phyloP scores from a whole-genome alignment of 495 filamentous ascomycete species.

The Tetracladium setigerum region DNA sequence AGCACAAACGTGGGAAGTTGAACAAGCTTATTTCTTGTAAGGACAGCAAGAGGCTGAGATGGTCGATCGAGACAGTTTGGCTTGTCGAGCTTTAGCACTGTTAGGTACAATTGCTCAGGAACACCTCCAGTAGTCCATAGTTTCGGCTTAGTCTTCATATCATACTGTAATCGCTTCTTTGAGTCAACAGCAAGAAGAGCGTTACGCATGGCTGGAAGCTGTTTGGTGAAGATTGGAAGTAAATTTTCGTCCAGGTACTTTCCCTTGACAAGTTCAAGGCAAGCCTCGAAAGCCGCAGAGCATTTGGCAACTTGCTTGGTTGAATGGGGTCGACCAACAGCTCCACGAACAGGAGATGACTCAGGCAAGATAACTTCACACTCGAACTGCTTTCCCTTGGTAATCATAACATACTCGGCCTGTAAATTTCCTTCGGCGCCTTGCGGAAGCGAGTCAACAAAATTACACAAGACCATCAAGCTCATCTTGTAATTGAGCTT shows the following conservation, averaged over 20 bases:
- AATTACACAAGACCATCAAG: constrained; percentile 52
- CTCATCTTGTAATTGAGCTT: constrained; percentile 73
- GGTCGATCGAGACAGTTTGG: constrained; percentile 49
- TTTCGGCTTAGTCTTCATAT: constrained; percentile 69
- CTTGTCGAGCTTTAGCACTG: constrained; percentile 52
- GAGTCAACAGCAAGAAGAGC: constrained; percentile 76
- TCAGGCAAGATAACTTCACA: constrained; percentile 81
- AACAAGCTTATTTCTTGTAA: constrained; percentile 62
- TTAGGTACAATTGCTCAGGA: constrained; percentile 54
- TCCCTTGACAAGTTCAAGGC: constrained; percentile 57
- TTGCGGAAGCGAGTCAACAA: constrained; percentile 50
- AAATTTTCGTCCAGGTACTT: constrained; percentile 67
- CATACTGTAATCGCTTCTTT: constrained; percentile 66
- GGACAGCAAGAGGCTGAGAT: constrained; percentile 59
- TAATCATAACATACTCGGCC: constrained; percentile 55
- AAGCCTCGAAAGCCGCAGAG: constrained; percentile 83
- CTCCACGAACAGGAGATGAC: constrained; percentile 59
- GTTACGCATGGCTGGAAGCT: constrained; percentile 80
- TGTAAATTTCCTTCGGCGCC: constrained; percentile 44
- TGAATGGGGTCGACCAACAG: constrained; percentile 49
- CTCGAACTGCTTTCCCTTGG: constrained; percentile 52
- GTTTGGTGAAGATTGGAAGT: constrained; percentile 63
- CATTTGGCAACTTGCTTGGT: constrained; percentile 79
- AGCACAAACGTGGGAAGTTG: constrained; percentile 61
- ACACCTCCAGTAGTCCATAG: constrained; percentile 54